A percentile compares a stretch with the other conserved stretches of the same genome.
These are phyloP conservation scores for Cryptosporidium ubiquitum DNA, from an alignment of 169 alveolate genomes.

Conservation along the genomic window DNA sequence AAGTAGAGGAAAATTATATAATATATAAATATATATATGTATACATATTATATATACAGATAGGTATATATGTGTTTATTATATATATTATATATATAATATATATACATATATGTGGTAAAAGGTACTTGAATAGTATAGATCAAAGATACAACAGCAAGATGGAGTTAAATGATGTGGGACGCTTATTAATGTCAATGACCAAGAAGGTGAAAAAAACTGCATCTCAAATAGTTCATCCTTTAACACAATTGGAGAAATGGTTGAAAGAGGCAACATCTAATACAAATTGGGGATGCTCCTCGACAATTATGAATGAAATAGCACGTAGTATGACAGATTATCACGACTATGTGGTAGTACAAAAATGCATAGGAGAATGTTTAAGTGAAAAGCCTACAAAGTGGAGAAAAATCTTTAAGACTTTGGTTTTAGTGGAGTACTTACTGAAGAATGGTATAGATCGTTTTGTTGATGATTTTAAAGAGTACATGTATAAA, in stretches of 20 bases:
- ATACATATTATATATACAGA: too few relatives aligned
- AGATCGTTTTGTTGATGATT: slow-evolving; percentile 81
- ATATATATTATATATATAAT: too few relatives aligned
- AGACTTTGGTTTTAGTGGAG: slow-evolving; percentile 81
- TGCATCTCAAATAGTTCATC: slow-evolving; percentile 69
- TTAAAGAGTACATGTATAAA: slow-evolving; percentile 81
- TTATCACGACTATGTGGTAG: slow-evolving; percentile 81
- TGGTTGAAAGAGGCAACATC: slow-evolving; percentile 84
- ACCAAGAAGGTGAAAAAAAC: slow-evolving; percentile 73
- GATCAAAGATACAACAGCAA: background rate
- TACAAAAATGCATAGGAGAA: slow-evolving; percentile 84
- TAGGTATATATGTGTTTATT: too few relatives aligned
- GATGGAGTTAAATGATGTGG: slow-evolving; percentile 70
- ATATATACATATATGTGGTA: too few relatives aligned
- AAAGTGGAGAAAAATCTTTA: slow-evolving; percentile 85
- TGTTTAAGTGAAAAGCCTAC: slow-evolving; percentile 80
- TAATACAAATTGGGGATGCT: slow-evolving; percentile 86
- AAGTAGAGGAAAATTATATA: background rate
- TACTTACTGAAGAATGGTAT: slow-evolving; percentile 83
- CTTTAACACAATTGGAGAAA: slow-evolving; percentile 81
- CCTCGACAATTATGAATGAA: slow-evolving; percentile 82
- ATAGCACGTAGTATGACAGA: slow-evolving; percentile 84
- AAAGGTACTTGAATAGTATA: background rate
- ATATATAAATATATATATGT: background rate
- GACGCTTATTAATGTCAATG: slow-evolving; percentile 60